A percentile compares a stretch with the other conserved stretches of the same genome.
These are phyloP conservation scores for Tetrahymena borealis DNA, from an alignment of 73 alveolate genomes.

Conservation along the genomic window DNA sequence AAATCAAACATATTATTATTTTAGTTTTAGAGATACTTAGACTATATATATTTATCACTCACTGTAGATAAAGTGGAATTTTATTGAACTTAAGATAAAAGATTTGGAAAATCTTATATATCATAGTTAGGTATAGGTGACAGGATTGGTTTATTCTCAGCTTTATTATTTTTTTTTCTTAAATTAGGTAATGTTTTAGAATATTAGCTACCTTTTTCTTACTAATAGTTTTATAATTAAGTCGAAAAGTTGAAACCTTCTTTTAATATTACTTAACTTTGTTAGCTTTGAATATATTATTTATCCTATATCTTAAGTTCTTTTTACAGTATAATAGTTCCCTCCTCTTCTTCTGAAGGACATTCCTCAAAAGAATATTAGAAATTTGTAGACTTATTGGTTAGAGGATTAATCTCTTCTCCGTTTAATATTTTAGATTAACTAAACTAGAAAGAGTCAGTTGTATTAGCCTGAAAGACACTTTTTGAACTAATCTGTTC, in stretches of 20 bases:
- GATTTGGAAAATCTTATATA: no score
- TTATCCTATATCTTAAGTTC: neutral
- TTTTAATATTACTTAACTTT: neutral
- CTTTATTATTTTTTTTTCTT: neutral
- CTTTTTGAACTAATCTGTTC: neutral
- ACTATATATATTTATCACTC: no score
- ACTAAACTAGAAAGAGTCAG: neutral
- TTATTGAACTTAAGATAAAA: no score
- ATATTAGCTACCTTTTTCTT: neutral
- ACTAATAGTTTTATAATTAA: neutral
- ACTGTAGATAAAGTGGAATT: no score
- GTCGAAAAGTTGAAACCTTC: neutral
- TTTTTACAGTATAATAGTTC: no score
- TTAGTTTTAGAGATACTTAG: no score
- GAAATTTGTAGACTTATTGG: neutral
- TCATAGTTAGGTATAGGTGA: no score
- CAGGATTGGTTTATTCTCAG: neutral
- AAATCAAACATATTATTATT: no score
- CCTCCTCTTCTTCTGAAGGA: no score
- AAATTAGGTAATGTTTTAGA: neutral
- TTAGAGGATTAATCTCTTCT: neutral
- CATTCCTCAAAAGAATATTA: neutral
- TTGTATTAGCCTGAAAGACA: neutral
- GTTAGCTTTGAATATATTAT: neutral
- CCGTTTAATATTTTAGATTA: neutral